Percentiles rank a stretch among this genome's conserved stretches.
Evolutionary conservation across 768 basidiomycete species (phyloP).

Genomic region (Dendrothele bispora): DNA sequence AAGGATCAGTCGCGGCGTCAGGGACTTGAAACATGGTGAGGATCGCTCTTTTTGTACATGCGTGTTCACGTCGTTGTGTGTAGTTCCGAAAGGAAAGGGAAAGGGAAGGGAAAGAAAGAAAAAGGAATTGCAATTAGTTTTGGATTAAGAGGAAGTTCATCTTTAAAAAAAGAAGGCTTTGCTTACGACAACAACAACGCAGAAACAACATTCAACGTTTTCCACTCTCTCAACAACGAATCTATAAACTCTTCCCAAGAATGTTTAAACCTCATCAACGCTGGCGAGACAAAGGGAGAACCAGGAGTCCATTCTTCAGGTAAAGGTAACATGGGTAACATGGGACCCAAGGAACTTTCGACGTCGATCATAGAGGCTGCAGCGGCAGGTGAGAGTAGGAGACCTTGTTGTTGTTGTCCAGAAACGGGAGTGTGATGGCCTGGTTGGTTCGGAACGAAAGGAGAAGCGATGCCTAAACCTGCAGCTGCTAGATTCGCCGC

Average conservation of each 20-base stretch:
- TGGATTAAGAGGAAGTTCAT: no score
- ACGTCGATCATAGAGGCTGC: conserved; percentile 8
- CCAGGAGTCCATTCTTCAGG: conserved; percentile 35
- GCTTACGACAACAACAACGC: conserved; percentile 33
- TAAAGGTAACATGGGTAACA: conserved; percentile 22
- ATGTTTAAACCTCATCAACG: conserved; percentile 49
- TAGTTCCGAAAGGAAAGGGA: not conserved
- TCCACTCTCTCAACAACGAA: conserved; percentile 55
- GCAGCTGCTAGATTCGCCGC: conserved; percentile 4
- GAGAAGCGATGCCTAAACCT: no score
- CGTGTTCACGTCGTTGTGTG: not conserved
- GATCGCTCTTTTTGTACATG: conserved; percentile 38
- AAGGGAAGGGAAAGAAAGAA: not conserved
- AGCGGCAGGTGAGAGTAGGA: no score
- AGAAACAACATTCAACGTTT: conserved; percentile 57
- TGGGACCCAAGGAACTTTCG: no score
- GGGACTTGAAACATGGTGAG: conserved; percentile 50
- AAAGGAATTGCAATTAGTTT: no score
- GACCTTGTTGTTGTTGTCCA: no score
- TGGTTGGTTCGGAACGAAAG: no score
- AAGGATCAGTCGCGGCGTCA: conserved; percentile 40
- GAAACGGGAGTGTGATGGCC: no score
- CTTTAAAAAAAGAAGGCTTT: no score
- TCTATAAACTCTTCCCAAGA: conserved; percentile 61
- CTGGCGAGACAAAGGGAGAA: conserved; percentile 43